These are phyloP conservation scores for Cladosporium sp. DNA, from an alignment of 2,329 filamentous ascomycete genomes.

Conservation along the genomic window DNA sequence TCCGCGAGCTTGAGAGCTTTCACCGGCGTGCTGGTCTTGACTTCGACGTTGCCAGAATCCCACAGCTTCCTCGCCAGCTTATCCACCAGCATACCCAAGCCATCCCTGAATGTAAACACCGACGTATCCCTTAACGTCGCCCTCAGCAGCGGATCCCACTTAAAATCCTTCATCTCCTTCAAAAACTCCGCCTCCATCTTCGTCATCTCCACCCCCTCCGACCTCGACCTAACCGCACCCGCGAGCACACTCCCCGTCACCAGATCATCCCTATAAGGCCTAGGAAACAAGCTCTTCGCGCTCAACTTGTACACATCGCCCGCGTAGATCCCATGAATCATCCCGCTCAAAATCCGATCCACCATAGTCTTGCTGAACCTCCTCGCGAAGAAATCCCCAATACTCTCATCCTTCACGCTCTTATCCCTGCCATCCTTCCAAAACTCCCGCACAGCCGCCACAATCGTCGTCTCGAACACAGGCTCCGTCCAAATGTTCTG, in stretches of 20 bases:
- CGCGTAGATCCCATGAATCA: slow-evolving; percentile 86
- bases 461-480: slow-evolving; percentile 52
- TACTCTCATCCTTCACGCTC: slow-evolving; percentile 63
- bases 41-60: slow-evolving; percentile 40
- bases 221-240: slow-evolving; percentile 32
- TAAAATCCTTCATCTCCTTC: slow-evolving; percentile 34
- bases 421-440: slow-evolving; percentile 32
- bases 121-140: slow-evolving; percentile 36
- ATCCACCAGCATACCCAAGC: slow-evolving; percentile 42
- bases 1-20: slow-evolving; percentile 43
- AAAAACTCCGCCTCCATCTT: slow-evolving; percentile 36
- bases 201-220: slow-evolving; percentile 39
- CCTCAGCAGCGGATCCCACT: slow-evolving; percentile 37
- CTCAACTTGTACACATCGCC: slow-evolving; percentile 84
- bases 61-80: slow-evolving; percentile 40
- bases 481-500: slow-evolving; percentile 50
- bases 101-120: slow-evolving; percentile 48
- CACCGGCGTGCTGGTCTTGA: slow-evolving; percentile 47
- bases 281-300: slow-evolving; percentile 62
- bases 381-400: slow-evolving; percentile 65
- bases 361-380: slow-evolving; percentile 57
- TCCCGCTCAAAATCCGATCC: slow-evolving; percentile 73
- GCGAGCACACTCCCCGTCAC: slow-evolving; percentile 42
- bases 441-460: slow-evolving; percentile 39
- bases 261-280: slow-evolving; percentile 51